phyloP scores from a whole-genome alignment of 495 filamentous ascomycete genomes.

The Penicillium malachiteum region DNA sequence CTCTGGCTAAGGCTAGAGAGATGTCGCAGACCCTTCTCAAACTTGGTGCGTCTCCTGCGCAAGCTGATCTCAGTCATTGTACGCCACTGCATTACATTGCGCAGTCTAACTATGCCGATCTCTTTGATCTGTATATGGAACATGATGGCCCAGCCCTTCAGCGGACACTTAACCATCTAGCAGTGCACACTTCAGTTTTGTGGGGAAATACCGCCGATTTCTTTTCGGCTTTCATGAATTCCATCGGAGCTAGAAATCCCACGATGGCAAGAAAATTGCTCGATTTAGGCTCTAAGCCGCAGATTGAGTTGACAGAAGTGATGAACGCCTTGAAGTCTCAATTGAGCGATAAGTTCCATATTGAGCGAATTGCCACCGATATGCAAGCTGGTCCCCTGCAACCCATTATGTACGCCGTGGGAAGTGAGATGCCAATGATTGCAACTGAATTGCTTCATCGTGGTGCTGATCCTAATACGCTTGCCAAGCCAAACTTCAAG shows the following conservation, averaged over 20 bases:
- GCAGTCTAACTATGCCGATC: conserved; percentile 37
- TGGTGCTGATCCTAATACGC: conserved; percentile 58
- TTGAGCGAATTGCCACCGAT: conserved; percentile 28
- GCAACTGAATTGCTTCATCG: conserved; percentile 56
- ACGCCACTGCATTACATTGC: conserved; percentile 63
- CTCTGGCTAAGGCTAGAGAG: conserved; percentile 54
- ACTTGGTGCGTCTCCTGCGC: conserved; percentile 69
- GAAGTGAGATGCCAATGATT: conserved; percentile 45
- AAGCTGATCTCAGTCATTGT: conserved; percentile 59
- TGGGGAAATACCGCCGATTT: conserved; percentile 7
- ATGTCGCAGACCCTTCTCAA: conserved; percentile 64
- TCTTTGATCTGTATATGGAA: conserved; percentile 59
- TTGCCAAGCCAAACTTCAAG: conserved; percentile 19
- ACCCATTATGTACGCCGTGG: conserved; percentile 59
- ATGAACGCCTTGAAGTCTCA: conserved; percentile 34
- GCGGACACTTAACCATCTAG: conserved; percentile 63
- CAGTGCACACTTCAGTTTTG: conserved; percentile 8
- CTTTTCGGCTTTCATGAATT: conserved; percentile 42
- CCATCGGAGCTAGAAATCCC: conserved; percentile 37
- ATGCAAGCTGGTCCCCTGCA: conserved; percentile 48
- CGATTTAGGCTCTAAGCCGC: conserved; percentile 39
- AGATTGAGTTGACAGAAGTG: conserved; percentile 38
- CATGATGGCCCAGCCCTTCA: conserved; percentile 60
- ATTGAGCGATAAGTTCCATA: background rate
- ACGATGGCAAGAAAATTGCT: conserved; percentile 44